A percentile compares a stretch with the other conserved stretches of the same genome.
These are phyloP conservation scores for Lichtheimia hyalospora DNA, from an alignment of 371 early-diverging fungal species.

Conservation along the genomic window DNA sequence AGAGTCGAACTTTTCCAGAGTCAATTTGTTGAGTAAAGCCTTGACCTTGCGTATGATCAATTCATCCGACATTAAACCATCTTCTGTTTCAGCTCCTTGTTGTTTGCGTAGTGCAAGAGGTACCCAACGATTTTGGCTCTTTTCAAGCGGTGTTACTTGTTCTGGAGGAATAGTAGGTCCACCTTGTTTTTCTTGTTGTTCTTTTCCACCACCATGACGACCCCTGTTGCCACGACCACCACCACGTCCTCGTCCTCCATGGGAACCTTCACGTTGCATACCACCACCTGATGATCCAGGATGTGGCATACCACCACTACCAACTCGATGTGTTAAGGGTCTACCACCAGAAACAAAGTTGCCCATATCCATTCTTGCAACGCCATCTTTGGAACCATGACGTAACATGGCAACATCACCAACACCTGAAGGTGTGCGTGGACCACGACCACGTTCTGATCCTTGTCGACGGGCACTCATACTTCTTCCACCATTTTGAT, in stretches of 20 bases:
- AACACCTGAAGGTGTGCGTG: slow-evolving; percentile 41
- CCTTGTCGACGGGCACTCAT: slow-evolving; percentile 53
- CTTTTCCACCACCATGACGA: slow-evolving; percentile 36
- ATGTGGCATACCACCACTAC: slow-evolving; percentile 47
- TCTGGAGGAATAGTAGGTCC: slow-evolving; percentile 64
- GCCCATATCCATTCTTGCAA: slow-evolving; percentile 43
- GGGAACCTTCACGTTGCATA: slow-evolving; percentile 58
- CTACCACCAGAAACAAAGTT: slow-evolving; percentile 45
- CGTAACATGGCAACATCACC: slow-evolving; percentile 49
- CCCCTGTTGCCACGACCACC: slow-evolving; percentile 51
- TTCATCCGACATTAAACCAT: slow-evolving; percentile 54
- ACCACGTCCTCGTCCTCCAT: slow-evolving; percentile 34
- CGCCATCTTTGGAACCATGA: slow-evolving; percentile 38
- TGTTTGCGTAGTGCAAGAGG: slow-evolving; percentile 51
- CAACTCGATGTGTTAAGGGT: slow-evolving; percentile 48
- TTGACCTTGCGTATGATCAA: slow-evolving; percentile 78
- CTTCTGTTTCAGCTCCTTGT: slow-evolving; percentile 22
- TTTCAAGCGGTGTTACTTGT: slow-evolving; percentile 73
- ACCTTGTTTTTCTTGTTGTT: slow-evolving; percentile 28
- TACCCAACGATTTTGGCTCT: slow-evolving; percentile 84
- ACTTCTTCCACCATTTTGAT: slow-evolving; percentile 33
- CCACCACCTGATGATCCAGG: slow-evolving; percentile 27
- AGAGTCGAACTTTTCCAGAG: slow-evolving; percentile 89
- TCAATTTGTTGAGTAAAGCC: slow-evolving; percentile 91
- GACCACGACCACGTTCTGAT: slow-evolving; percentile 60